These are phyloP conservation scores for Stachybotrys chlorohalonatus DNA, from an alignment of 2,329 filamentous ascomycete genomes.

Conservation along the genomic window DNA sequence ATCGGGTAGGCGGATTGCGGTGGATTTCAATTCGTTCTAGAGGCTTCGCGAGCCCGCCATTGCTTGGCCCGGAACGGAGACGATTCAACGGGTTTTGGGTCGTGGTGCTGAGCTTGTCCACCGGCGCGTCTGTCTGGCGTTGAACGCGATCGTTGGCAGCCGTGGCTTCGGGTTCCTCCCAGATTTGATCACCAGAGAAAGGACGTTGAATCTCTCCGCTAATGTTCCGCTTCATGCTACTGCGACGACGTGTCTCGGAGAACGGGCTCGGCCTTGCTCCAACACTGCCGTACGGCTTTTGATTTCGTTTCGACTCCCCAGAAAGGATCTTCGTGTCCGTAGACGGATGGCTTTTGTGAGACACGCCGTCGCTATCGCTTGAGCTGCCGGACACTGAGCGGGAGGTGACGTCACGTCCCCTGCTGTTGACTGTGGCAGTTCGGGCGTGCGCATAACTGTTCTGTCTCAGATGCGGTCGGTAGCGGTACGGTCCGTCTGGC, in stretches of 20 bases:
- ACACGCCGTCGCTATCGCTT: constrained; percentile 33
- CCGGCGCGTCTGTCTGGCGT: constrained; percentile 19
- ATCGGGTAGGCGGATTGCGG: constrained; percentile 74
- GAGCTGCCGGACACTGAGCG: constrained; percentile 46
- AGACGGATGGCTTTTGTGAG: constrained; percentile 19
- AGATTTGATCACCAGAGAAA: constrained; percentile 74
- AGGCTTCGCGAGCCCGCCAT: constrained; percentile 23
- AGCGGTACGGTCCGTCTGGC: constrained; percentile 57
- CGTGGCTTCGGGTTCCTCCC: constrained; percentile 67
- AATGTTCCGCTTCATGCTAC: constrained; percentile 59
- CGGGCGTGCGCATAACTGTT: constrained; percentile 63
- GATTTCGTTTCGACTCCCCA: constrained; percentile 11
- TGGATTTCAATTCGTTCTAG: constrained; percentile 63
- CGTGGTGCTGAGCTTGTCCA: constrained; percentile 21
- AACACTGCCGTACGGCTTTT: constrained; percentile 33
- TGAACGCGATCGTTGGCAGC: constrained; percentile 4
- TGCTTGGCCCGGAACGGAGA: constrained; percentile 31
- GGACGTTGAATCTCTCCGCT: constrained; percentile 58
- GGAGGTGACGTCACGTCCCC: constrained; percentile 34
- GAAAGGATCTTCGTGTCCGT: constrained; percentile 9
- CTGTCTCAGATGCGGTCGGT: constrained; percentile 59
- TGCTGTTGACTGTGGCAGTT: constrained; percentile 47
- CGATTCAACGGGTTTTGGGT: constrained; percentile 21
- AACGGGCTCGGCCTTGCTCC: constrained; percentile 24
- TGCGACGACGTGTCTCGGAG: constrained; percentile 43